Base-by-base conservation (phyloP, 2,329 filamentous ascomycete species). In the Paramyrothecium sp. region DNA sequence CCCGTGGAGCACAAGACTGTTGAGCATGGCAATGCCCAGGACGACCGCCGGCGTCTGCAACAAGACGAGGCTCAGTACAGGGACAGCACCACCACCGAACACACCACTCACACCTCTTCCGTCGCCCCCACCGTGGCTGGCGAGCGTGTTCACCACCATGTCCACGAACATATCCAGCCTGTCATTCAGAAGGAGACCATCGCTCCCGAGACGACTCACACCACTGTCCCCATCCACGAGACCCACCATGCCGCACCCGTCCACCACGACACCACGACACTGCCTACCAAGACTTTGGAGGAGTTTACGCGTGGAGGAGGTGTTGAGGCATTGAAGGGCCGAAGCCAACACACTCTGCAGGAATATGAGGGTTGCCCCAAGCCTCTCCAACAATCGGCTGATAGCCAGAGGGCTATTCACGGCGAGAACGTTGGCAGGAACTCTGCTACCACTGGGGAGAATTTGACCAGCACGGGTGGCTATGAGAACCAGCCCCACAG, bases 181-280 rank as follows among this genome's bases (percentile, higher is more conserved):
- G 81, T 91, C 1, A 77, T 92, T 38, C 79, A 91, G 53, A 90
- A 89, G 69, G 86, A 91, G 62, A 85, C 82, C 1, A 76, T 91
- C 26, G 83, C 89, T 61, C 87, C 87, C 2, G 79, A 84, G 17
- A 81, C 91, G 3, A 78, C 90, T 1, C 89, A 92, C 76, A 91
- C 86, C 22, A 90, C 87, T 1, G 78, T 89, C 0, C 89, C 89
- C 0, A 81, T 92, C 47, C 89, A 91, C 62, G 89, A 92, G 73
- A 81, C 83, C 2, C 89, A 91, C 67, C 86, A 90, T 65, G 85
- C 88, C 53, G 78, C 82, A 16, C 78, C 88, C 2, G 81, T 89
- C 58, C 85, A 89, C 68, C 89, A 92, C 67, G 78, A 80, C 48
- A 81, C 86, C 2, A 86, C 87, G 1, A 78, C 83, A 3, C 78